Evolutionary conservation across 495 filamentous ascomycete species (phyloP), one percentile per base, ranked within the genome.

Genomic region (Lepraria neglecta): DNA sequence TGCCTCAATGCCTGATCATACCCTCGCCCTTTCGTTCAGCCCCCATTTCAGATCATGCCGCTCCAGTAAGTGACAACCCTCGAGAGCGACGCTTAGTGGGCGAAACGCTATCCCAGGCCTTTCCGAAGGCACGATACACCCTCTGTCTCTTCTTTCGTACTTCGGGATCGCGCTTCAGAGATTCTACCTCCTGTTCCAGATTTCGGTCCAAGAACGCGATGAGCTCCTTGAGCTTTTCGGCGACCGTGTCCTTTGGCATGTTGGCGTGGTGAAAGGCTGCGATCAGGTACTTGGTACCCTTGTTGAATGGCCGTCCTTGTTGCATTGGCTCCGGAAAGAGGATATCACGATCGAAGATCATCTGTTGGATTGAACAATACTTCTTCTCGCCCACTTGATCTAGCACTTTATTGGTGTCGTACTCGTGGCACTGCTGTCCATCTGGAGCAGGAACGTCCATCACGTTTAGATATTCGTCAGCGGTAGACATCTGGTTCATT

Each of bases 401-500:
- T 6, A 6, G 1, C 12, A 48, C 30, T 6, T 24, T 12, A 3
- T 59, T 28, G 2, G 43, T 48, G 15, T 50, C 12, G 27, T 59
- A 63, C 24, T 58, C 61, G 24, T 15, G 28, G 40, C 54, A 63
- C 27, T 27, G 21, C 11, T 48, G 19, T 14, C 38, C 45, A 19
- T 53, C 38, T 30, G 55, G 61, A 17, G 44, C 12, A 1, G 45
- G 11, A 17, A 63, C 28, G 0, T 35, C 30, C 55, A 63, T 58
- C 7, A 35, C 15, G n/a, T 17, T 7, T 3, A 64, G 27, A 14
- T 64, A 60, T 5, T n/a, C n/a, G 21, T 64, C 62, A 3, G 62
- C 56, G n/a, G 35, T 59, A 19, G 47, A 52, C 62, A 59, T 59
- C 17, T 46, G 46, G 11, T 59, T 48, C 62, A 64, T 64, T 4